Conservation (phyloP, 1,284 basidiomycete genomes). For the Phaffia rhodozyma region DNA sequence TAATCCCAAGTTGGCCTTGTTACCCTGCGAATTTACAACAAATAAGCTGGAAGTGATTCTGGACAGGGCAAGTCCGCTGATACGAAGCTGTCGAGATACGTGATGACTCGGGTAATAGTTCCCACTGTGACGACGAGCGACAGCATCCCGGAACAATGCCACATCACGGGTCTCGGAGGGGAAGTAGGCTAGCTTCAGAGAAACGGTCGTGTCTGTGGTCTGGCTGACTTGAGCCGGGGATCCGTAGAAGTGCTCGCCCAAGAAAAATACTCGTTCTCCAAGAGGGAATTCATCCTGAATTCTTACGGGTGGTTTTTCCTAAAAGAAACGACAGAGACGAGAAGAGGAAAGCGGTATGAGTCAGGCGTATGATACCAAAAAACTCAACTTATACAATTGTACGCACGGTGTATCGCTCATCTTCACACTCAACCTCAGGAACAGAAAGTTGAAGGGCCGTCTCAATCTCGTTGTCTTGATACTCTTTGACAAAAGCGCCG, state of each 20-base stretch:
- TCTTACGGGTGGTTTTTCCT: conserved; percentile 59
- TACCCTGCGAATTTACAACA: conserved; percentile 59
- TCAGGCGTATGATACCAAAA: not conserved
- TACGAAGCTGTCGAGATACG: conserved; percentile 54
- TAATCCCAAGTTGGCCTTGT: conserved; percentile 81
- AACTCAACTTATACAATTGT: not conserved
- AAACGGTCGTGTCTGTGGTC: conserved; percentile 54
- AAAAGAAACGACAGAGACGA: not conserved
- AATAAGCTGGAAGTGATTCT: conserved; percentile 89
- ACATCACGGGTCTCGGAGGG: conserved; percentile 66
- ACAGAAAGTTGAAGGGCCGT: conserved; percentile 77
- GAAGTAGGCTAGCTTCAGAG: conserved; percentile 75
- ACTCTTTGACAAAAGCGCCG: conserved; percentile 89
- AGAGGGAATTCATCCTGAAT: conserved; percentile 79
- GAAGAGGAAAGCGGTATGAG: not conserved
- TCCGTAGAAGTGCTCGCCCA: conserved; percentile 88
- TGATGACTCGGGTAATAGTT: conserved; percentile 66
- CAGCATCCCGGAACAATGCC: conserved; percentile 58
- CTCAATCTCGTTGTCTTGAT: conserved; percentile 77
- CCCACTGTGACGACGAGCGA: conserved; percentile 44
- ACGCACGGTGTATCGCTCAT: conserved; percentile 71
- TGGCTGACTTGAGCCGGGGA: conserved; percentile 75
- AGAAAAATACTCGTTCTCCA: conserved; percentile 85
- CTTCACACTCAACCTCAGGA: conserved; percentile 65
- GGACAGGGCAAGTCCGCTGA: conserved; percentile 64